Percentiles rank a stretch among this genome's conserved stretches.
phyloP scores from a whole-genome alignment of 306 rosid species.

The Dryas drummondii region DNA sequence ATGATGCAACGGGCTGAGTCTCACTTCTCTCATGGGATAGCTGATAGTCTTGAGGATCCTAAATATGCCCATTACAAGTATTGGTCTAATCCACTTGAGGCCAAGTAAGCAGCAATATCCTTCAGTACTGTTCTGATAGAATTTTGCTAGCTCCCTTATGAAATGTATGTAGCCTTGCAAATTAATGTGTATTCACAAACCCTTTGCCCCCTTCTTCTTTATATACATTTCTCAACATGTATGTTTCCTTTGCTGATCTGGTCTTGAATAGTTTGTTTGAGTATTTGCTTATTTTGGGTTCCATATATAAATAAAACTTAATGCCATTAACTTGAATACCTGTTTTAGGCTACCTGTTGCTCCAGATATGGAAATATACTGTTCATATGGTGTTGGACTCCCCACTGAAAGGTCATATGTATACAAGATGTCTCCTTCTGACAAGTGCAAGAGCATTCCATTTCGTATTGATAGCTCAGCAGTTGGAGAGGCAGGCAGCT shows the following conservation, averaged over 20 bases:
- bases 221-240: neutral
- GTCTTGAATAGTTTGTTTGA: too few relatives aligned
- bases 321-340: conserved; percentile 15
- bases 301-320: neutral
- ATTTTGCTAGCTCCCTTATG: neutral
- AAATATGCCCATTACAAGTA: conserved; percentile 64
- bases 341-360: conserved; percentile 67
- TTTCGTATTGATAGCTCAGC: conserved; percentile 53
- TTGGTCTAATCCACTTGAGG: conserved; percentile 91
- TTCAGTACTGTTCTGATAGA: neutral
- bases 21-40: conserved; percentile 85
- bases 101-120: conserved; percentile 47
- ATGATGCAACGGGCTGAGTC: conserved; percentile 61
- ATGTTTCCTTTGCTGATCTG: too few relatives aligned
- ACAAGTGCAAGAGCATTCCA: conserved; percentile 54
- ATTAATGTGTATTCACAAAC: too few relatives aligned
- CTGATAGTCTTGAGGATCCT: conserved; percentile 70
- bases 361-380: conserved; percentile 73
- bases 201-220: too few relatives aligned
- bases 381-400: conserved; percentile 67
- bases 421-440: conserved; percentile 44
- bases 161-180: too few relatives aligned
- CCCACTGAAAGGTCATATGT: conserved; percentile 62
- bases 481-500: conserved; percentile 37
- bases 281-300: neutral